A percentile compares a stretch with the other conserved stretches of the same genome.
phyloP scores from a whole-genome alignment of 108 stramenopile genomes.

The Fragilariopsis cylindrus region DNA sequence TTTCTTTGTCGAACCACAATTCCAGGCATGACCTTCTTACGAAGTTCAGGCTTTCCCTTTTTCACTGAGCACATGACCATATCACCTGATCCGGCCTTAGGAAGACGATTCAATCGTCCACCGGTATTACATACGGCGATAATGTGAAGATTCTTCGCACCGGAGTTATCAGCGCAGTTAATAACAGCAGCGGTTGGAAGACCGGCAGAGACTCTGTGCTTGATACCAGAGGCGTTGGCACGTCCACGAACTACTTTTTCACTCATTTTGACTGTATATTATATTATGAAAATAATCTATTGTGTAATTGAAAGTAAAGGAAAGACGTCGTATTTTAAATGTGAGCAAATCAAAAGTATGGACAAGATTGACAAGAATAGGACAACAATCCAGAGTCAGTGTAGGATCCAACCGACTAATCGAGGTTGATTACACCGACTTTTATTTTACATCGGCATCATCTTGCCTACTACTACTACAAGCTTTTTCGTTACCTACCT shows the following conservation, averaged over 20 bases:
- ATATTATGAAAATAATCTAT: slow-evolving; percentile 4
- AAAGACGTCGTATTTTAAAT: too few species aligned
- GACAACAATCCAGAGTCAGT: too few species aligned
- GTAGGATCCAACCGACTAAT: too few species aligned
- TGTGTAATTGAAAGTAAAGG: background rate
- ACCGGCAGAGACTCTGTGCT: slow-evolving; percentile 98
- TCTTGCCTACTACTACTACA: too few species aligned
- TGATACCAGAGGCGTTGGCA: slow-evolving; percentile 93
- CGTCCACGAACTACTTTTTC: slow-evolving; percentile 85
- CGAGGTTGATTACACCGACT: too few species aligned
- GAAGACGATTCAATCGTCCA: slow-evolving; percentile 97
- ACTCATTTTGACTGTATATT: slow-evolving; percentile 41
- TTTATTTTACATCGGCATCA: too few species aligned
- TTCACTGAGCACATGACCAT: slow-evolving; percentile 99
- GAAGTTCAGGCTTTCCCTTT: slow-evolving; percentile 99
- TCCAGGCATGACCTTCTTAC: slow-evolving; percentile 99
- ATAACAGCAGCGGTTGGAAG: slow-evolving; percentile 97
- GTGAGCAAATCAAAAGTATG: too few species aligned
- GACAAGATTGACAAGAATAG: too few species aligned
- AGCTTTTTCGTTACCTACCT: too few species aligned
- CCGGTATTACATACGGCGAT: slow-evolving; percentile 98
- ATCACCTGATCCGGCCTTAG: slow-evolving; percentile 96
- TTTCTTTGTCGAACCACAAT: slow-evolving; percentile 99
- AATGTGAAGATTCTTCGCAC: slow-evolving; percentile 99
- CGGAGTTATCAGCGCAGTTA: slow-evolving; percentile 99